These are phyloP conservation scores for Candida sithepensis DNA, from an alignment of 805 yeast genomes.

Conservation along the genomic window DNA sequence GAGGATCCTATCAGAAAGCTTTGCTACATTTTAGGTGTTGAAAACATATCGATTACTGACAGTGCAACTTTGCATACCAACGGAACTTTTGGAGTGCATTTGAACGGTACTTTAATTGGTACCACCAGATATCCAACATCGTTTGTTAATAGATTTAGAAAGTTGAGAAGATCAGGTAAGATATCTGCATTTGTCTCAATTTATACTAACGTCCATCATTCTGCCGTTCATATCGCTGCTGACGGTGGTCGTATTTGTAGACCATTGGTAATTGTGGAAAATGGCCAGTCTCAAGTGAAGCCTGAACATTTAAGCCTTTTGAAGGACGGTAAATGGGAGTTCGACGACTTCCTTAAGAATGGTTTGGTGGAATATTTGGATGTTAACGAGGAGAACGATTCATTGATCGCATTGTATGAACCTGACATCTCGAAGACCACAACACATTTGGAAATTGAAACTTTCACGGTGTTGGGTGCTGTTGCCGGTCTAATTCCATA, in stretches of 20 bases:
- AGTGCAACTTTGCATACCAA: slow-evolving; percentile 74
- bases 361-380: slow-evolving; percentile 95
- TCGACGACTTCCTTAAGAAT: slow-evolving; percentile 81
- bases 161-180: slow-evolving; percentile 76
- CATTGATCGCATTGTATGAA: slow-evolving; percentile 88
- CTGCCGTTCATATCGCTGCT: slow-evolving; percentile 95
- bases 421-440: slow-evolving; percentile 50
- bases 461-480: slow-evolving; percentile 88
- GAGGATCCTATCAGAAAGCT: slow-evolving; percentile 79
- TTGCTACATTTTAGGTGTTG: slow-evolving; percentile 85
- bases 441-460: slow-evolving; percentile 94
- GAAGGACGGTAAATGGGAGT: slow-evolving; percentile 68
- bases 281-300: slow-evolving; percentile 65
- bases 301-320: slow-evolving; percentile 65
- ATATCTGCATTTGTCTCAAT: slow-evolving; percentile 89
- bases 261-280: slow-evolving; percentile 84
- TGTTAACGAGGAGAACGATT: slow-evolving; percentile 96
- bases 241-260: slow-evolving; percentile 99
- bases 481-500: slow-evolving; percentile 91
- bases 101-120: slow-evolving; percentile 94
- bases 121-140: slow-evolving; percentile 82
- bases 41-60: slow-evolving; percentile 75
- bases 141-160: slow-evolving; percentile 77
- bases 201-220: slow-evolving; percentile 83
- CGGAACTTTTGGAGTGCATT: slow-evolving; percentile 79